A percentile compares a stretch with the other conserved stretches of the same genome.
phyloP scores from a whole-genome alignment of 257 asterid genomes.

The Mitragyna speciosa region DNA sequence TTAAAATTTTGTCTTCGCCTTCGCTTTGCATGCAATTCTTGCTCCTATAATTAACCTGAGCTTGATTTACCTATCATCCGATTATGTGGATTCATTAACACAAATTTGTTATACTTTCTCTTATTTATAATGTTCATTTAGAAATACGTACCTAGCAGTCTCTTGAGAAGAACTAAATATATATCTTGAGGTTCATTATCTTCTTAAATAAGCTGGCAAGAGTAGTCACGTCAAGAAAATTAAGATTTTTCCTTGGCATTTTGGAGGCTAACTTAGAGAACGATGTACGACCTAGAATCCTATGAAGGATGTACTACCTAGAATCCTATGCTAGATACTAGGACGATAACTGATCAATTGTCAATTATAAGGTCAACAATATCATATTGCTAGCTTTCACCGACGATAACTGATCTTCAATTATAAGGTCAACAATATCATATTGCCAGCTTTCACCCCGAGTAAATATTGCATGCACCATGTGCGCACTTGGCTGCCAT shows the following conservation, averaged over 20 bases:
- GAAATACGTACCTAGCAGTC: not conserved
- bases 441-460: no score
- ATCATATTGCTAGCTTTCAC: no score
- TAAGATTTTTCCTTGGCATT: no score
- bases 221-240: not conserved
- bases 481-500: no score
- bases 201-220: not conserved
- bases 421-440: not conserved
- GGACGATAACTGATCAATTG: not conserved
- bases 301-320: not conserved
- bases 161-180: not conserved
- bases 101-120: not conserved
- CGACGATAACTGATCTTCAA: not conserved
- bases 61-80: not conserved
- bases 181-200: not conserved
- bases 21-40: not conserved
- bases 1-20: not conserved
- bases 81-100: not conserved
- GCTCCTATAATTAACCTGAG: not conserved
- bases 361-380: not conserved
- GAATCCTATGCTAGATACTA: no score
- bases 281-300: not conserved
- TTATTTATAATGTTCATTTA: not conserved
- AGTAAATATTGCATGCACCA: no score
- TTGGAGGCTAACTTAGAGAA: not conserved